These are phyloP conservation scores for Pythium rishiriense DNA, from an alignment of 352 stramenopile genomes.

Conservation along the genomic window DNA sequence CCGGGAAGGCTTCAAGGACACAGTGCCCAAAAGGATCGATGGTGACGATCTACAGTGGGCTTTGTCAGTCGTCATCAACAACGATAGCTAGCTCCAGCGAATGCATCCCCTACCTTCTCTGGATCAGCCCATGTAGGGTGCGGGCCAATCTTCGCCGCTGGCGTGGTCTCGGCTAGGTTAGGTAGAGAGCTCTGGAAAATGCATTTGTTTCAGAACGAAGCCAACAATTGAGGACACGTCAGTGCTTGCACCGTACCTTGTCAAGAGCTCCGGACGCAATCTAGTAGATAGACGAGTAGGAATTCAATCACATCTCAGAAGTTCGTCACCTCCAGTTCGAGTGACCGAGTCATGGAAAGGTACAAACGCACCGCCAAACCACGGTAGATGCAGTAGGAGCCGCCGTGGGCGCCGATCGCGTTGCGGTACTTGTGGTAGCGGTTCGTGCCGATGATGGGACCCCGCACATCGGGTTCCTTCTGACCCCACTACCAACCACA, in stretches of 20 bases:
- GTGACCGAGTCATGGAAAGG: neutral
- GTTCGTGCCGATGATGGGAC: constrained; percentile 95
- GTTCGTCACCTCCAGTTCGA: neutral
- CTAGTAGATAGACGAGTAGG: constrained; percentile 24
- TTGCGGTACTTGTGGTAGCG: constrained; percentile 96
- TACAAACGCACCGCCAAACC: constrained; percentile 87
- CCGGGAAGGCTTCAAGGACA: constrained; percentile 20
- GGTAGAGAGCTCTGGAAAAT: constrained; percentile 39
- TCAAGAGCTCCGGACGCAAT: constrained; percentile 72
- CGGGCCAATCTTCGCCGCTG: constrained; percentile 97
- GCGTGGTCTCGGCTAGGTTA: constrained; percentile 92
- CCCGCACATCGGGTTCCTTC: constrained; percentile 88
- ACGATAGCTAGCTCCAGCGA: neutral
- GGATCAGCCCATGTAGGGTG: constrained; percentile 95
- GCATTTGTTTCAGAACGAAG: neutral
- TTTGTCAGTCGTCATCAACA: neutral
- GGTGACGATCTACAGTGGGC: constrained; percentile 31
- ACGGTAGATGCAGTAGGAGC: constrained; percentile 99
- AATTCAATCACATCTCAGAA: no score
- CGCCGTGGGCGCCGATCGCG: constrained; percentile 97
- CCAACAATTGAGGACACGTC: neutral
- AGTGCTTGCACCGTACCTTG: constrained; percentile 30
- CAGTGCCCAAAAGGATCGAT: constrained; percentile 29
- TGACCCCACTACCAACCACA: constrained; percentile 84
- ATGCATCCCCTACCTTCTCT: constrained; percentile 71